These are phyloP conservation scores for Platanthera zijinensis DNA, from an alignment of 106 monocot species.

Conservation along the genomic window DNA sequence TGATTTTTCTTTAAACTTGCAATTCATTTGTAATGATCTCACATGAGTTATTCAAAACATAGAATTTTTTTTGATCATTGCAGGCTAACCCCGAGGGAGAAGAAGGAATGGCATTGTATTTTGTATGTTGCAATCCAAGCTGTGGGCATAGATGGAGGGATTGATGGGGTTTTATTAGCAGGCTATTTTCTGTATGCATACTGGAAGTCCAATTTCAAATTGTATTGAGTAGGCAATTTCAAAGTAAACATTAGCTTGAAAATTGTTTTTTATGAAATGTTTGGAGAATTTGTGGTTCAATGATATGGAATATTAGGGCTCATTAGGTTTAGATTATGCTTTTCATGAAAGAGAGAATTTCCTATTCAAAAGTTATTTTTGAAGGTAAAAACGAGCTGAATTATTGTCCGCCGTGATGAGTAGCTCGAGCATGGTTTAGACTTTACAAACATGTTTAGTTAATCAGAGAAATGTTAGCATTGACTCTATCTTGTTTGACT, in stretches of 20 bases:
- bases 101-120: conserved; percentile 22
- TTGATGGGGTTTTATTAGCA: conserved; percentile 3
- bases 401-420: too few species aligned
- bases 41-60: neutral
- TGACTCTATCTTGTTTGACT: too few species aligned
- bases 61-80: neutral
- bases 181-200: neutral
- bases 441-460: too few species aligned
- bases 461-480: too few species aligned
- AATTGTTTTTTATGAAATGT: neutral
- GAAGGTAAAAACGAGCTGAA: too few species aligned
- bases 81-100: conserved; percentile 5
- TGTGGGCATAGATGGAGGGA: conserved; percentile 25
- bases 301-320: neutral
- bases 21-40: neutral
- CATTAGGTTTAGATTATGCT: neutral
- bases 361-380: too few species aligned
- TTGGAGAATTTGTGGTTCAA: neutral
- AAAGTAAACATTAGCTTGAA: neutral
- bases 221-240: neutral
- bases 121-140: conserved; percentile 25
- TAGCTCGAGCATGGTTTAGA: too few species aligned
- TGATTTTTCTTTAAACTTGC: neutral
- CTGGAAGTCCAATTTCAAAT: neutral
- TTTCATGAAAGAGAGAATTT: too few species aligned